Evolutionary conservation across 441 rosid genomes (phyloP).

Genomic region (Capsella rubella): DNA sequence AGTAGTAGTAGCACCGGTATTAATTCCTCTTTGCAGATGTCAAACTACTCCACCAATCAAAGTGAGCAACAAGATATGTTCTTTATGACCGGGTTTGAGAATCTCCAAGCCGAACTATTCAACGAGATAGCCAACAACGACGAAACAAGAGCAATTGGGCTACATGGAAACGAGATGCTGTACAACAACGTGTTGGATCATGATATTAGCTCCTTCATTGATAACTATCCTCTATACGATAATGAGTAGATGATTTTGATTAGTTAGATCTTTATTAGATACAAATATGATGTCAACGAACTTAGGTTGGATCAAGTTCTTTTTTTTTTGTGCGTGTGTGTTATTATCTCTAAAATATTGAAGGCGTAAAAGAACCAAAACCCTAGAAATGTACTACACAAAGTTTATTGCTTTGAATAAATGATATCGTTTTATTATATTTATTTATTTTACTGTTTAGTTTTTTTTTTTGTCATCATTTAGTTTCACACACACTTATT

Average conservation of each 20-base stretch:
- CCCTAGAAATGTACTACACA: constrained; percentile 26
- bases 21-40: constrained; percentile 31
- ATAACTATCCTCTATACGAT: constrained; percentile 26
- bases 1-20: constrained; percentile 28
- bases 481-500: background rate
- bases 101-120: constrained; percentile 21
- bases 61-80: constrained; percentile 32
- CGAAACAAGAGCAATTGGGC: constrained; percentile 6
- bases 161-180: constrained; percentile 21
- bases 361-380: constrained; percentile 26
- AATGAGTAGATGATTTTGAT: constrained; percentile 24
- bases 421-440: background rate
- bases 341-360: background rate
- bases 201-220: constrained; percentile 33
- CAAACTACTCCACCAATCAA: constrained; percentile 14
- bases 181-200: constrained; percentile 18
- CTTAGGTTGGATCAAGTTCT: constrained; percentile 17
- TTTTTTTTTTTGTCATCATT: too few relatives aligned
- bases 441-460: background rate
- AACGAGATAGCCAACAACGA: constrained; percentile 13
- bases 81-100: constrained; percentile 37
- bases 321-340: background rate
- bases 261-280: constrained; percentile 11
- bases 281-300: constrained; percentile 5
- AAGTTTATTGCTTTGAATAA: constrained; percentile 7